Evolutionary conservation across 2,329 filamentous ascomycete species (phyloP).

Genomic region (Beauveria asiatica): DNA sequence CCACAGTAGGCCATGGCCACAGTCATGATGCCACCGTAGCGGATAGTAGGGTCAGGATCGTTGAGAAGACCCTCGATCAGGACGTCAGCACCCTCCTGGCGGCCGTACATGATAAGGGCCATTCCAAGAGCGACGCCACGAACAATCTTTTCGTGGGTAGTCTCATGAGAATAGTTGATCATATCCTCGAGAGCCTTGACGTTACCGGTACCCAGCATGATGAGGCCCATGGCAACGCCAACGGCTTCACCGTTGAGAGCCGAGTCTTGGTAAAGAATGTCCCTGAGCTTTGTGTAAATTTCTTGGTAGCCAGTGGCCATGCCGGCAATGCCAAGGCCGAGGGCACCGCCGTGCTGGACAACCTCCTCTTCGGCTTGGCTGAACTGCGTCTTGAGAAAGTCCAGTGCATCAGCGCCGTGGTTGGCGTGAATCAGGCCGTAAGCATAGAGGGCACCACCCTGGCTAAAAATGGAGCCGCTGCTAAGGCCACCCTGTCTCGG

Average conservation of each 20-base stretch:
- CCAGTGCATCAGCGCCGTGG: constrained; percentile 82
- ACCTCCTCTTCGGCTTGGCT: constrained; percentile 76
- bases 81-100: constrained; percentile 89
- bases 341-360: constrained; percentile 90
- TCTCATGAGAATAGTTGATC: constrained; percentile 96
- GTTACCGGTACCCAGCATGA: constrained; percentile 98
- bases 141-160: constrained; percentile 97
- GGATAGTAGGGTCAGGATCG: constrained; percentile 85
- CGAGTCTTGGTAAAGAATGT: constrained; percentile 84
- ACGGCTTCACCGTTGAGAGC: constrained; percentile 96
- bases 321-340: constrained; percentile 90
- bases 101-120: constrained; percentile 96
- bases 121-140: constrained; percentile 92
- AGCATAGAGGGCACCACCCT: constrained; percentile 91
- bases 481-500: constrained; percentile 67
- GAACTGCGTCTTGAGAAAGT: constrained; percentile 71
- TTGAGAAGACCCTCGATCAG: constrained; percentile 88
- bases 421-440: constrained; percentile 96
- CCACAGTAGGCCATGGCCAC: constrained; percentile 95
- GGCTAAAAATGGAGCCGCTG: constrained; percentile 84
- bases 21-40: constrained; percentile 98
- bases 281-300: constrained; percentile 85
- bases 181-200: constrained; percentile 89
- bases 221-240: constrained; percentile 89
- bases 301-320: constrained; percentile 92